These are phyloP conservation scores for Lactuca sativa DNA, from an alignment of 129 eudicot species.

Conservation along the genomic window DNA sequence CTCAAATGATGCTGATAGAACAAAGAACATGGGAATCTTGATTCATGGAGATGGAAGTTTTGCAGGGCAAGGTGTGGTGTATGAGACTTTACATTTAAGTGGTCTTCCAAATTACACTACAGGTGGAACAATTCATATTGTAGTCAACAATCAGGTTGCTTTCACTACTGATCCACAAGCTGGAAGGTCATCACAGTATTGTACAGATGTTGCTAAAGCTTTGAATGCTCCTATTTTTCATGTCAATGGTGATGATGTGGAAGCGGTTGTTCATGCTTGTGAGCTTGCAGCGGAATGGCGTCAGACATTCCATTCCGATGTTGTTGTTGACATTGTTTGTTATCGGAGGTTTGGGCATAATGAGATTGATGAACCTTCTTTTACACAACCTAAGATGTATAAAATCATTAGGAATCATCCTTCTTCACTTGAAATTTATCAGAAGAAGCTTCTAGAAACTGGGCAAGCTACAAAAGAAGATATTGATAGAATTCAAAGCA, in stretches of 20 bases:
- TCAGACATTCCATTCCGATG: slow-evolving; percentile 94
- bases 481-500: slow-evolving; percentile 65
- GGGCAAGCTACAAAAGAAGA: slow-evolving; percentile 78
- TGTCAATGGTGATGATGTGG: slow-evolving; percentile 98
- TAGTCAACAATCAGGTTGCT: slow-evolving; percentile 97
- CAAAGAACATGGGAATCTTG: slow-evolving; percentile 81
- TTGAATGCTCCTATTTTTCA: slow-evolving; percentile 91
- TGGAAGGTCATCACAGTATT: slow-evolving; percentile 96
- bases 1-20: slow-evolving; percentile 76
- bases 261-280: slow-evolving; percentile 94
- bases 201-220: slow-evolving; percentile 99
- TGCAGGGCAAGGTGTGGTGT: slow-evolving; percentile 97
- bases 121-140: slow-evolving; percentile 97
- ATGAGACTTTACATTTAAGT: slow-evolving; percentile 93
- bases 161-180: slow-evolving; percentile 92
- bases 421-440: slow-evolving; percentile 75
- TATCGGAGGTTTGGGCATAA: slow-evolving; percentile 98
- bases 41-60: slow-evolving; percentile 97
- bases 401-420: slow-evolving; percentile 91
- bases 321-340: slow-evolving; percentile 93
- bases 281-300: slow-evolving; percentile 99
- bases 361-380: slow-evolving; percentile 96
- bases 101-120: slow-evolving; percentile 98
- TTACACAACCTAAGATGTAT: slow-evolving; percentile 97
- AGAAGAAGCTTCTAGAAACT: slow-evolving; percentile 75